phyloP scores from a whole-genome alignment of 1,284 basidiomycete species.

The Moesziomyces sp. region DNA sequence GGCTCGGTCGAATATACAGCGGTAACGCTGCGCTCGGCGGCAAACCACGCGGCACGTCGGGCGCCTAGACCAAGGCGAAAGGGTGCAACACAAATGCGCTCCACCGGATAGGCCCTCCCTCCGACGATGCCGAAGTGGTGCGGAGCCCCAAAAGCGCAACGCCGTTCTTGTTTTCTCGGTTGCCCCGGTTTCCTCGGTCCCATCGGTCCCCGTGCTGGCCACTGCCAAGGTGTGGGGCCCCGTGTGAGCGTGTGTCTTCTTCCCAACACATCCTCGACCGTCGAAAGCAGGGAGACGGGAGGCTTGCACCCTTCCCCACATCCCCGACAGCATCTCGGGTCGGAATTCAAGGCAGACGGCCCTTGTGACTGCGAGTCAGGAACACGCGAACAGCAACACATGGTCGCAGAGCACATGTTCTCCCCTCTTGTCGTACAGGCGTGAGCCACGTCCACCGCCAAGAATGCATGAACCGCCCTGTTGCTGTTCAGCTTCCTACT shows the following conservation, averaged over 20 bases:
- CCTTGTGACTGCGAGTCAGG: background rate
- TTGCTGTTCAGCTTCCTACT: background rate
- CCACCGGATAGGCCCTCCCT: too few relatives aligned
- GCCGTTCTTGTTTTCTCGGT: background rate
- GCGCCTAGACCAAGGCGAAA: too few relatives aligned
- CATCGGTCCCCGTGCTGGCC: too few relatives aligned
- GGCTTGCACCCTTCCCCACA: slow-evolving; percentile 3
- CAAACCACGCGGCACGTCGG: too few relatives aligned
- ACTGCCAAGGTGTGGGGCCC: background rate
- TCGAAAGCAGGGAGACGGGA: background rate
- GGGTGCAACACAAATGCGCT: too few relatives aligned
- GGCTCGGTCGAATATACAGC: background rate
- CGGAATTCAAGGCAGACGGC: slow-evolving; percentile 4
- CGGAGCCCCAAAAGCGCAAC: background rate
- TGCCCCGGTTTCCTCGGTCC: too few relatives aligned
- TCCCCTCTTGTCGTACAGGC: background rate
- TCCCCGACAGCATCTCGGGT: slow-evolving; percentile 3
- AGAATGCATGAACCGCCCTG: background rate
- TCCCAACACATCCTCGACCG: background rate
- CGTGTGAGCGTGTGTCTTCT: background rate
- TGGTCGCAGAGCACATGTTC: background rate
- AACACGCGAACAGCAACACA: background rate
- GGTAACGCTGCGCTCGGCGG: background rate
- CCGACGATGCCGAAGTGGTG: background rate
- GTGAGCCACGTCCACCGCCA: background rate